Evolutionary conservation across 768 basidiomycete genomes (phyloP), one percentile per base, ranked within the genome.

Genomic region (Tricholomella constricta): DNA sequence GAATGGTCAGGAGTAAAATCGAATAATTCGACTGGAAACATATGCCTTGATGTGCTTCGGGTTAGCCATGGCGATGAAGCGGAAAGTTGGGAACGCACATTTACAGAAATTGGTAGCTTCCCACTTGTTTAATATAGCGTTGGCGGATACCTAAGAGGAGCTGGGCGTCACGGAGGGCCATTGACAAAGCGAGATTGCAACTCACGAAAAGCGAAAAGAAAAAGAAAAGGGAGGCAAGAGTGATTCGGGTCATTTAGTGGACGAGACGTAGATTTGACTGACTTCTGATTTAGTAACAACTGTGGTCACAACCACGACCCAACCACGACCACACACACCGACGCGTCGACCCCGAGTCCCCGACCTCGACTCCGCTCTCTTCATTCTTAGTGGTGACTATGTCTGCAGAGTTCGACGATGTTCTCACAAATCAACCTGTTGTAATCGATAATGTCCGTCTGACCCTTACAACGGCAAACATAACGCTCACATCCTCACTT

Each of bases 391-490:
- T 49, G 32, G 50, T 51, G 45, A 60, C 60, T 54, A 94, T 93
- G 91, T 86, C 88, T 57, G 81, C 86, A 49, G 91, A 93, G 75
- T 93, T 85, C 72, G 91, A 94, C 69, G 91, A 94, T 69, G 91
- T 94, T 61, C 83, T 97, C 69, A 96, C 95, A 53, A 98, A 98
- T 76, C 96, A 98, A 73, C 96, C 96, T 5, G 94, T 98, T 53
- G 96, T 98, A 59, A 97, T 98, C 65, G 96, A 98, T 79, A 98
- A 98, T 76, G 95, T 96, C 58, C 61, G 87, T 76, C 35, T 57
- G 53, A 53, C 49, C 23, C 48, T 49, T 49, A 36, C 27, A 51
- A 14, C 37, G 38, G 26, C 59, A 46, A 42, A 26, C 34, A 55
- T 52, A 51, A 62, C 54, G 52, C 60, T 65, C 56, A 58, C 56